Percentiles rank a stretch among this genome's conserved stretches.
Conservation (phyloP, 2,329 filamentous ascomycete species). For the Sporothrix pallida region DNA sequence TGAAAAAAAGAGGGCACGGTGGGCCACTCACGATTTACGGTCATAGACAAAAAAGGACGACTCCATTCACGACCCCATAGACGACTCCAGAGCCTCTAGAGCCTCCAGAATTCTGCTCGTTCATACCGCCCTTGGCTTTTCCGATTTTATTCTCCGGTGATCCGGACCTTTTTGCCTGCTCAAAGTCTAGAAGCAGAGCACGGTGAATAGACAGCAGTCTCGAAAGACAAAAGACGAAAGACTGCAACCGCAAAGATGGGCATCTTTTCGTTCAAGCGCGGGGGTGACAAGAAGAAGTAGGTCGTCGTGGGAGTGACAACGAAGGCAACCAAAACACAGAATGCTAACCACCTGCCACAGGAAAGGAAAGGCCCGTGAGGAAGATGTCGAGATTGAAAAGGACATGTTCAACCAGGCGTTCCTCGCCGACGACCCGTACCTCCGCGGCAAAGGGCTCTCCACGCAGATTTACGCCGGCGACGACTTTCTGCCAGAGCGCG, state of each 20-base stretch:
- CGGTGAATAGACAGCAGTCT: not conserved
- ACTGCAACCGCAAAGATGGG: conserved; percentile 54
- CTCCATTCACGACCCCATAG: no score
- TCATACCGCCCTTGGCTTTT: not conserved
- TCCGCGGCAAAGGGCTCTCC: conserved; percentile 38
- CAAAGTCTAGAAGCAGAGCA: not conserved
- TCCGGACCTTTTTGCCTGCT: not conserved
- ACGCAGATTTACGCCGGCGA: conserved; percentile 35
- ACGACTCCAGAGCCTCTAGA: not conserved
- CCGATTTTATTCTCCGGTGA: not conserved
- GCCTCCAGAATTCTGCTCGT: not conserved
- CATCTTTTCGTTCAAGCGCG: conserved; percentile 64
- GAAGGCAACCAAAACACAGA: no score
- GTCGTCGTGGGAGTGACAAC: conserved; percentile 36
- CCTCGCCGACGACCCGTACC: conserved; percentile 47
- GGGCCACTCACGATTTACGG: not conserved
- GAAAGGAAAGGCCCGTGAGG: conserved; percentile 40
- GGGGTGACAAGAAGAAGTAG: conserved; percentile 63
- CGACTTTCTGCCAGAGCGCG: conserved; percentile 41
- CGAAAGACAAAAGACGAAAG: not conserved
- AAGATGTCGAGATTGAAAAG: conserved; percentile 38
- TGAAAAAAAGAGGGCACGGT: conserved; percentile 9
- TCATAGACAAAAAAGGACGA: not conserved
- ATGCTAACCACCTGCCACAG: conserved; percentile 36
- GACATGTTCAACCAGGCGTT: conserved; percentile 46